A percentile compares a stretch with the other conserved stretches of the same genome.
phyloP scores from a whole-genome alignment of 768 basidiomycete species.

The Pleurotus eryngii region DNA sequence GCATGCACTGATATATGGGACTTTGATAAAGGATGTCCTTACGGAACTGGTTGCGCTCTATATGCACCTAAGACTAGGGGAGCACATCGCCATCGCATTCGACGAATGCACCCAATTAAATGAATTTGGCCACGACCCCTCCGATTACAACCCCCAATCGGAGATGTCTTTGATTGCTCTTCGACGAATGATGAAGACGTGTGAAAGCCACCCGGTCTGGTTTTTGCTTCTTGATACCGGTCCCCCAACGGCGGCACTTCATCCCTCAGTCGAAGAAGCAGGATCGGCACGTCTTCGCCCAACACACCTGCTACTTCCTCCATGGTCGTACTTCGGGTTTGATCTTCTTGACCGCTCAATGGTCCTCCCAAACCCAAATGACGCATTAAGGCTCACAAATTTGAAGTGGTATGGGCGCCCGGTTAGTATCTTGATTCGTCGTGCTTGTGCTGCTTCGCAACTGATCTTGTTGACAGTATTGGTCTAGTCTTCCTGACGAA shows the following conservation, averaged over 20 bases:
- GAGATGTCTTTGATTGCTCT: constrained; percentile 4
- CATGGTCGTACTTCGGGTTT: constrained; percentile 6
- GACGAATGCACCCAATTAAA: too few relatives aligned
- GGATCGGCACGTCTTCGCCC: neutral
- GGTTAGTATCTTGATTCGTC: neutral
- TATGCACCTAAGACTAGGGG: neutral
- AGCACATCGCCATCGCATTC: too few relatives aligned
- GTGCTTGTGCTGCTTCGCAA: too few relatives aligned
- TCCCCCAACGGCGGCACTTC: neutral
- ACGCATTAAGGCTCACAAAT: constrained; percentile 1
- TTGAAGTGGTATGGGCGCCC: constrained; percentile 9
- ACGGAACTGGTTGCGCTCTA: neutral
- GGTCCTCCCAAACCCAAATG: neutral
- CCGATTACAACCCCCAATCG: neutral
- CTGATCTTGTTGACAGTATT: too few relatives aligned
- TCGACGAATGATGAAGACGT: constrained; percentile 8
- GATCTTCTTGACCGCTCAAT: neutral
- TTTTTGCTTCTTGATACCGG: constrained; percentile 5
- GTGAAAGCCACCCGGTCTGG: constrained; percentile 2
- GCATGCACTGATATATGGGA: neutral
- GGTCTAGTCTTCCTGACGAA: too few relatives aligned
- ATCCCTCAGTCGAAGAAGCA: too few relatives aligned
- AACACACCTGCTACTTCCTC: neutral
- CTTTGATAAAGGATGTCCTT: neutral
- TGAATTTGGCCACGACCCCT: too few relatives aligned